Base-by-base conservation (phyloP, 2,329 filamentous ascomycete species). In the Phyllosticta capitalensis region DNA sequence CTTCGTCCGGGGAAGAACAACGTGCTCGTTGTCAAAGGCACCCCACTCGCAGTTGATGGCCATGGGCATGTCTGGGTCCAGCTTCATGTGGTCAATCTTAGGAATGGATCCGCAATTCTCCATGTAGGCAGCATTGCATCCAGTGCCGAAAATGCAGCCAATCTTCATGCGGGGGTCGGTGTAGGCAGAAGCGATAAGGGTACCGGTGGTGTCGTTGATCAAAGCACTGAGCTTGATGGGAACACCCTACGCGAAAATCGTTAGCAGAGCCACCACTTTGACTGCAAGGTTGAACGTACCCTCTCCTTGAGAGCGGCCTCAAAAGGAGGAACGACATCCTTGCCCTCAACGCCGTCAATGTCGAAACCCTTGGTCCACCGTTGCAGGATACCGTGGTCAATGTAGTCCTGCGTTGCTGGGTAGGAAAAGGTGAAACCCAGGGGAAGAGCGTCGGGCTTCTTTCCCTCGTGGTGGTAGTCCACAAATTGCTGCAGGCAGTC, bases 41-140 rank as follows among this genome's bases (percentile, higher is more conserved):
- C 92, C 92, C 83, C 92, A 97, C 75, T 97, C 92, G 78, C 92
- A 96, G 80, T 97, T 97, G 79, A 97, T 96, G 54, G 90, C 92
- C 83, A 97, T 95, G 53, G 87, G 90, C 62, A 85, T 85, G 63
- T 94, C 86, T 0, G 90, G 79, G 55, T 91, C 88, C 45, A 97
- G 83, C 68, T 95, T 94, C 80, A 95, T 83, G 76, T 96, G 85
- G 10, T 88, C 90, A 58, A 99, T 84, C 81, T 99, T 99, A 64
- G 92, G 92, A 64, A 99, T 90, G 12, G 87, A 89, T 64, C 90
- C 91, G 64, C 84, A 89, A 69, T 95, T 77, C 76, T 99, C 94
- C 88, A 99, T 95, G 78, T 99, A 99, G 48, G 94, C 94, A 49
- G 92, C 94, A 69, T 99, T 99, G 78, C 94, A 96, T 61, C 94